A percentile compares a stretch with the other conserved stretches of the same genome.
Conservation (phyloP, 2,329 filamentous ascomycete genomes). For the Pseudophaeomoniella oleicola region DNA sequence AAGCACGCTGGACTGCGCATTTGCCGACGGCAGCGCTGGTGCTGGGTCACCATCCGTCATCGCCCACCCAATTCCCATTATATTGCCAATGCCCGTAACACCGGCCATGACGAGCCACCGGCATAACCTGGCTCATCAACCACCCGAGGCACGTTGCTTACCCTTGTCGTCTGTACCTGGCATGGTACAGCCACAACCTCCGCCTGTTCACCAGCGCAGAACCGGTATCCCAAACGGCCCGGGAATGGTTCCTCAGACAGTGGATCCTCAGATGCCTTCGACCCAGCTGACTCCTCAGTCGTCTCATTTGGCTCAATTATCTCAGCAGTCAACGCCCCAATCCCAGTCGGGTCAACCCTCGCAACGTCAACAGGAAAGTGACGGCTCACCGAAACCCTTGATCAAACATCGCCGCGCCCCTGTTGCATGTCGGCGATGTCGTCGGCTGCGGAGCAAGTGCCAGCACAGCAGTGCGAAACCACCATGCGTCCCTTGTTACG, state of each 20-base stretch:
- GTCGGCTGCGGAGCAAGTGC: conserved; percentile 43
- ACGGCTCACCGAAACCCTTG: not conserved
- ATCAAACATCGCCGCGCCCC: conserved; percentile 21
- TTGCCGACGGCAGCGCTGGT: too few relatives aligned
- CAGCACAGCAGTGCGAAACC: conserved; percentile 33
- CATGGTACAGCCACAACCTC: not conserved
- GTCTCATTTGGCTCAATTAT: not conserved
- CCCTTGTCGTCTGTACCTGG: not conserved
- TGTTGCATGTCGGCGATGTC: conserved; percentile 41
- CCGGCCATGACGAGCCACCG: not conserved
- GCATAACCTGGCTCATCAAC: not conserved
- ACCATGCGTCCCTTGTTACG: conserved; percentile 37
- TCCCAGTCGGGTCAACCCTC: not conserved
- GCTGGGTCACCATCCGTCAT: too few relatives aligned
- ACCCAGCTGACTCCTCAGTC: not conserved
- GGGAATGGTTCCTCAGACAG: not conserved
- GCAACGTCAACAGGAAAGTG: not conserved
- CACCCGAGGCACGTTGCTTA: not conserved
- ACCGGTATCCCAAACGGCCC: not conserved
- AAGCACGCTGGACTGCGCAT: too few relatives aligned
- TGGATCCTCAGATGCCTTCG: not conserved
- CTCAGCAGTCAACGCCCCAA: not conserved
- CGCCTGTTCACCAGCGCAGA: not conserved
- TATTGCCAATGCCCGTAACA: too few relatives aligned
- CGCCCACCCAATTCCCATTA: too few relatives aligned